Evolutionary conservation across 192 early-diverging fungal species (phyloP).

Genomic region (Dissophora ornata): DNA sequence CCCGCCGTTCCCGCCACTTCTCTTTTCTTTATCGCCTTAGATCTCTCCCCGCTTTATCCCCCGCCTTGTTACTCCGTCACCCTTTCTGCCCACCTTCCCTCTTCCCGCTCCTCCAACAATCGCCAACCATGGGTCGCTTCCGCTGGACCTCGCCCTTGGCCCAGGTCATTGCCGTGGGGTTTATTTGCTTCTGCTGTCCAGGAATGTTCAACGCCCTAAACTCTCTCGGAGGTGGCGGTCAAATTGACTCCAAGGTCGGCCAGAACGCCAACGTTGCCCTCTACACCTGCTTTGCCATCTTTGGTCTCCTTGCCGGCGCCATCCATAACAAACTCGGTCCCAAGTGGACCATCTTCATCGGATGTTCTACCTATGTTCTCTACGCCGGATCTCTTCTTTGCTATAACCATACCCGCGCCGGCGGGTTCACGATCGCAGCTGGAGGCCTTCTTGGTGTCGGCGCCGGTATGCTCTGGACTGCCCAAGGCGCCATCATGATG

Average conservation of each 20-base stretch:
- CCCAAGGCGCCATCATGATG: conserved; percentile 84
- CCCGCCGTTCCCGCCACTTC: neutral
- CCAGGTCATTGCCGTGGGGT: conserved; percentile 76
- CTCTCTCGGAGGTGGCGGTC: conserved; percentile 71
- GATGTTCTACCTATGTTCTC: conserved; percentile 77
- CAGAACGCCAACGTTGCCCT: conserved; percentile 82
- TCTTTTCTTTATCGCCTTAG: neutral
- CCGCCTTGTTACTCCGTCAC: neutral
- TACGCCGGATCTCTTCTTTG: conserved; percentile 81
- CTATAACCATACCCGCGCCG: conserved; percentile 66
- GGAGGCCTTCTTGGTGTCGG: conserved; percentile 84
- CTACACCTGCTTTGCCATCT: conserved; percentile 79
- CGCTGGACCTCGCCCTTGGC: conserved; percentile 69
- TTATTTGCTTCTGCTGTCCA: conserved; percentile 79
- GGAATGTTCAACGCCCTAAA: conserved; percentile 82
- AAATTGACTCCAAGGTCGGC: conserved; percentile 65
- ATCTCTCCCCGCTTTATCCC: neutral
- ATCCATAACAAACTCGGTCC: conserved; percentile 82
- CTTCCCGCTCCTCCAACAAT: conserved; percentile 3
- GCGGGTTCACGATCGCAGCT: conserved; percentile 73
- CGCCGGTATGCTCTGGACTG: conserved; percentile 78
- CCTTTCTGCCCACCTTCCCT: neutral
- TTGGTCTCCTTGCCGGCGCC: conserved; percentile 76
- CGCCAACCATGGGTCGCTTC: conserved; percentile 30
- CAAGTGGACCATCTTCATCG: conserved; percentile 71